These are phyloP conservation scores for Aspergillus fumigatiaffinis DNA, from an alignment of 2,329 filamentous ascomycete genomes.

Conservation along the genomic window DNA sequence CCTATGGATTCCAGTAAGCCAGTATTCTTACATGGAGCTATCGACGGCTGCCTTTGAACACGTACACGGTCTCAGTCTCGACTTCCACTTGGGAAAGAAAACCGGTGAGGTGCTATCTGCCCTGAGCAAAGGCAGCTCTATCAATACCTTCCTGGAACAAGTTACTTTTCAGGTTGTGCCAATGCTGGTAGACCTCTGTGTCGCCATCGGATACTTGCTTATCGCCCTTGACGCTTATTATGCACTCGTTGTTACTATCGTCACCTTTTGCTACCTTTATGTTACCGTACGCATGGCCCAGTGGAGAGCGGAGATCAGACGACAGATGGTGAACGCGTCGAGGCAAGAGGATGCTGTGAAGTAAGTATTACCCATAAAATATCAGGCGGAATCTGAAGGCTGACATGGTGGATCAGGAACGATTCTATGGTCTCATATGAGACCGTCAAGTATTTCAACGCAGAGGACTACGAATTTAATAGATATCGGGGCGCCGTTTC, in stretches of 20 bases:
- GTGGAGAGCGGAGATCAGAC: slow-evolving; percentile 82
- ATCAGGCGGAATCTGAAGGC: not conserved
- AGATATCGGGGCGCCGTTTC: slow-evolving; percentile 68
- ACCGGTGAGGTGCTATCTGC: slow-evolving; percentile 95
- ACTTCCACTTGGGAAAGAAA: slow-evolving; percentile 94
- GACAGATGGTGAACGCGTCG: slow-evolving; percentile 92
- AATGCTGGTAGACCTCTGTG: slow-evolving; percentile 84
- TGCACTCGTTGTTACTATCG: slow-evolving; percentile 80
- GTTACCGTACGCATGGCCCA: slow-evolving; percentile 94
- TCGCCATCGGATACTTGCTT: slow-evolving; percentile 80
- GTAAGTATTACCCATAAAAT: slow-evolving; percentile 37
- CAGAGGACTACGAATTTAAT: slow-evolving; percentile 72
- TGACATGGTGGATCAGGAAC: slow-evolving; percentile 51
- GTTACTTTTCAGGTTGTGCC: slow-evolving; percentile 93
- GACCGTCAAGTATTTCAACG: slow-evolving; percentile 88
- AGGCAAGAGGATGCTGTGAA: slow-evolving; percentile 96
- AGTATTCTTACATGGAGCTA: slow-evolving; percentile 92
- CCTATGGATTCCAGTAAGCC: slow-evolving; percentile 93
- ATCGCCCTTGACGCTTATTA: slow-evolving; percentile 81
- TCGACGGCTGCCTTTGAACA: slow-evolving; percentile 96
- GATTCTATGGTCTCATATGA: slow-evolving; percentile 99
- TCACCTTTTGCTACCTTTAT: slow-evolving; percentile 95
- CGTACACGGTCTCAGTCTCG: slow-evolving; percentile 88
- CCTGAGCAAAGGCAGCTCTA: slow-evolving; percentile 90
- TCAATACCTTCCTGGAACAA: slow-evolving; percentile 95